phyloP scores from a whole-genome alignment of 345 rosid genomes.

The Lepidium aucheri region DNA sequence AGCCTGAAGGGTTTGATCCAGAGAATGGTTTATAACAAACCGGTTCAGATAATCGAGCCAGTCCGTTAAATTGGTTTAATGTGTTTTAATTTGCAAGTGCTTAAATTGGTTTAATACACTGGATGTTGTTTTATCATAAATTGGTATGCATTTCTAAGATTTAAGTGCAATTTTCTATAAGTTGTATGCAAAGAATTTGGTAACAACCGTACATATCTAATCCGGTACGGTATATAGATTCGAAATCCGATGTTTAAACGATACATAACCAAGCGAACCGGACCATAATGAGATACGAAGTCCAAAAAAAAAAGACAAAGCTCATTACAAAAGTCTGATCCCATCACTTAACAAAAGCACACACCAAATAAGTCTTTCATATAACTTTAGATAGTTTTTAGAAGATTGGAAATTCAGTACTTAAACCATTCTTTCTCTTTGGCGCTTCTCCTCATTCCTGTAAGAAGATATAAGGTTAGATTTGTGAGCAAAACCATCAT shows the following conservation, averaged over 20 bases:
- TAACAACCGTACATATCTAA: no score
- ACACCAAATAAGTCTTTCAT: slow-evolving; percentile 15
- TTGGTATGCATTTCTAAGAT: no score
- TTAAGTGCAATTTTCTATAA: no score
- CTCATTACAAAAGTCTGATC: slow-evolving; percentile 15
- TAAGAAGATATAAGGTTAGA: background rate
- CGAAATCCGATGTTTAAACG: no score
- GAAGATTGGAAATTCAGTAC: background rate
- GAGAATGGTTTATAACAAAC: no score
- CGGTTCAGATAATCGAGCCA: background rate
- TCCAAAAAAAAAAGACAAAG: background rate
- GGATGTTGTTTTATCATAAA: no score
- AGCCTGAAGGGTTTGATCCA: background rate
- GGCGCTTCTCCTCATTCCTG: slow-evolving; percentile 14
- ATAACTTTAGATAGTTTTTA: background rate
- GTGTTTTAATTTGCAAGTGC: no score
- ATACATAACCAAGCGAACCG: background rate
- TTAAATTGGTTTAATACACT: no score
- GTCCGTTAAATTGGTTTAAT: no score
- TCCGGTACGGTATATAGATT: no score
- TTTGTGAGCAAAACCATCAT: background rate
- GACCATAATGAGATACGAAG: slow-evolving; percentile 2
- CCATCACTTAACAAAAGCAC: slow-evolving; percentile 3
- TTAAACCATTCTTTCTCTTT: background rate
- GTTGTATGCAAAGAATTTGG: no score